Evolutionary conservation across 2,329 filamentous ascomycete species (phyloP), one percentile per base, ranked within the genome.

Genomic region (Thelonectria olida): DNA sequence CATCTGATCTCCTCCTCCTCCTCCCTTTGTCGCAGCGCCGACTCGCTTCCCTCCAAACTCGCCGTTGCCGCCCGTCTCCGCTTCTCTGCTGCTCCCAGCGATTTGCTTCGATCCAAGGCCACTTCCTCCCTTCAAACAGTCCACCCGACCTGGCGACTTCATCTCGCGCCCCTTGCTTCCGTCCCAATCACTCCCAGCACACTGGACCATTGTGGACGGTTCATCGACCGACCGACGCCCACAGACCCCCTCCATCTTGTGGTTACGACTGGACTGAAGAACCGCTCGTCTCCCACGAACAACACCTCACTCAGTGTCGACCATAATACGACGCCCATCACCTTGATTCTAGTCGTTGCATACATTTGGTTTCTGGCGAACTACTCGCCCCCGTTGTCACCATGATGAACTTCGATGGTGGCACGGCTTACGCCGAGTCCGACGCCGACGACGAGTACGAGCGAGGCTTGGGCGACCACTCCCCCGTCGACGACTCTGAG

Each of bases 401-500:
- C 58, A 76, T 75, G 72, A 87, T 87, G 85, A 85, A 84, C 75
- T 89, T 89, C 79, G 85, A 87, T 72, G 83, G 84, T 65, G 87
- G 87, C 73, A 89, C 88, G 67, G 87, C 88, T 63, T 93, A 93
- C 77, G 88, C 91, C 76, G 91, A 92, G 79, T 92, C 88, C 67
- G 91, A 92, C 74, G 90, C 90, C 71, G 91, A 93, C 79, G 92
- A 94, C 79, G 92, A 94, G 81, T 93, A 92, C 76, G 91, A 94
- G 83, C 84, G 90, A 74, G 89, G 88, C 76, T 83, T 90, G 68
- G 84, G 86, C 72, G 86, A 88, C 73, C 88, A 85, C 75, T 91
- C 89, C 6, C 90, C 89, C 61, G 85, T 87, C 67, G 83, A 88
- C 64, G 89, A 92, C 74, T 90, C 87, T 69, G 90, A 92, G 74